A percentile compares a stretch with the other conserved stretches of the same genome.
Evolutionary conservation across 2,329 filamentous ascomycete species (phyloP).

Genomic region (Metarhizium robertsii): DNA sequence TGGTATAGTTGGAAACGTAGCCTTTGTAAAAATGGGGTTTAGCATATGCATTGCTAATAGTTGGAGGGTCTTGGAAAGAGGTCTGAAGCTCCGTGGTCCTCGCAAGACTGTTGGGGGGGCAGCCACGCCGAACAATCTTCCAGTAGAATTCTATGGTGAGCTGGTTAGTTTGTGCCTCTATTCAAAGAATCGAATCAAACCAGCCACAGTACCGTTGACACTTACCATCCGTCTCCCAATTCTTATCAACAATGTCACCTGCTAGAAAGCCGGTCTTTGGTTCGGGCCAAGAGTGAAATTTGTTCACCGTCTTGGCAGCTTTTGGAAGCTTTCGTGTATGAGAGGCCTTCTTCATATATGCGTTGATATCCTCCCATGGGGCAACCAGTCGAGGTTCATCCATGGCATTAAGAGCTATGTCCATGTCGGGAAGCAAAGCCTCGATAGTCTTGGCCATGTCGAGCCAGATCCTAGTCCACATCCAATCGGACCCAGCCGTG

Average conservation of each 20-base stretch:
- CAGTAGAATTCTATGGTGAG: slow-evolving; percentile 40
- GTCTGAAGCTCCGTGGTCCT: slow-evolving; percentile 35
- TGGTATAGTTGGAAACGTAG: slow-evolving; percentile 52
- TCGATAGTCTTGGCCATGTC: slow-evolving; percentile 43
- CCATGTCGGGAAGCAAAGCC: slow-evolving; percentile 54
- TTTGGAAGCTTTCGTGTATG: slow-evolving; percentile 34
- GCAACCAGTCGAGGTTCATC: slow-evolving; percentile 57
- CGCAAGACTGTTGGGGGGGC: slow-evolving; percentile 52
- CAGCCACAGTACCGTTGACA: slow-evolving; percentile 1
- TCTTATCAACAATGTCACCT: slow-evolving; percentile 27
- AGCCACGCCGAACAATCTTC: slow-evolving; percentile 49
- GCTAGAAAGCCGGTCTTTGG: slow-evolving; percentile 26
- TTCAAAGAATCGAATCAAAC: background rate
- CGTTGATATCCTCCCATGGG: slow-evolving; percentile 51
- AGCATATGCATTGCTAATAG: slow-evolving; percentile 35
- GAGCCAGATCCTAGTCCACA: slow-evolving; percentile 49
- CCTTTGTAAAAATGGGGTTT: slow-evolving; percentile 43
- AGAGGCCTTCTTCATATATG: slow-evolving; percentile 42
- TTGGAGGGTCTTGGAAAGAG: slow-evolving; percentile 34
- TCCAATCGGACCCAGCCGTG: slow-evolving; percentile 42
- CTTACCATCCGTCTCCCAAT: slow-evolving; percentile 44
- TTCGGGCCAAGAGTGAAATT: slow-evolving; percentile 33
- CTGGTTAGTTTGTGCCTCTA: background rate
- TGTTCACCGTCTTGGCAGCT: slow-evolving; percentile 32
- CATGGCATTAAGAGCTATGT: slow-evolving; percentile 57